Conservation (phyloP, 257 asterid species). For the Primulina huaijiensis region DNA sequence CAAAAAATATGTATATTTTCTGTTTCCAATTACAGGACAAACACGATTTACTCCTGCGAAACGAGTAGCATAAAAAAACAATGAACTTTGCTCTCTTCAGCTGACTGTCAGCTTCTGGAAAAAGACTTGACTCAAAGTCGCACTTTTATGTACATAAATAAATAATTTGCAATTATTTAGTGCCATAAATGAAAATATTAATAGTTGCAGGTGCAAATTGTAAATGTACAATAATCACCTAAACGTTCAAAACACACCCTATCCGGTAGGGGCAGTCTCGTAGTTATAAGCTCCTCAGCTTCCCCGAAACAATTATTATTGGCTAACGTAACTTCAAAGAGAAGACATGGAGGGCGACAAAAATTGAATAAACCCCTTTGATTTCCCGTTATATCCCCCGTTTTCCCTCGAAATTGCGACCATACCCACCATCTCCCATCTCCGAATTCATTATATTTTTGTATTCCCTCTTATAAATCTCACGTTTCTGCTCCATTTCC, state of each 20-base stretch:
- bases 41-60: neutral
- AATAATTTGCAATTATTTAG: neutral
- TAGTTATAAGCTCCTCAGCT: neutral
- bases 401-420: slow-evolving; percentile 35
- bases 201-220: neutral
- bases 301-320: neutral
- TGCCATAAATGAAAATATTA: neutral
- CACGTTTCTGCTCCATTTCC: slow-evolving; percentile 22
- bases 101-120: neutral
- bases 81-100: neutral
- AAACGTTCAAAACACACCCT: neutral
- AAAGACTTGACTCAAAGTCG: neutral
- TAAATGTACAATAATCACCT: neutral
- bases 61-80: neutral
- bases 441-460: slow-evolving; percentile 24
- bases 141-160: neutral
- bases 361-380: neutral
- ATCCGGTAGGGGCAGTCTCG: neutral
- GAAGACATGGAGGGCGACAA: slow-evolving; percentile 7
- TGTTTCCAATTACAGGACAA: neutral
- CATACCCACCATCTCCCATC: slow-evolving; percentile 31
- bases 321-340: neutral
- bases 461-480: slow-evolving; percentile 22
- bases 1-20: too few relatives aligned
- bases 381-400: slow-evolving; percentile 28